Percentiles rank a stretch among this genome's conserved stretches.
Evolutionary conservation across 1,284 basidiomycete genomes (phyloP).

Genomic region (Apiotrichum veenhuisii): DNA sequence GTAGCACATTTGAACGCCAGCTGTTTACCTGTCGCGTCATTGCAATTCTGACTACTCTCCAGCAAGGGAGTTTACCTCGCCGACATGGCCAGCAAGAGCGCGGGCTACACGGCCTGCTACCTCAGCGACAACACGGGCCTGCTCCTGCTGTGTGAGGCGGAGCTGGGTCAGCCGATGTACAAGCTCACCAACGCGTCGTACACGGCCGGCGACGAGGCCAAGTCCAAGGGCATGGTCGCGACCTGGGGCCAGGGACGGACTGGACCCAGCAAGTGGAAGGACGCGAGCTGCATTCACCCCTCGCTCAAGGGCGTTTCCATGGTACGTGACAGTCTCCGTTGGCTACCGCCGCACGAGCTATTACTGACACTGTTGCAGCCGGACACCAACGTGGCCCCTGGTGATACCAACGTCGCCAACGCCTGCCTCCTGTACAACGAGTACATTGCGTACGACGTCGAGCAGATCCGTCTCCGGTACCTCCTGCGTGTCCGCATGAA

Average conservation of each 20-base stretch:
- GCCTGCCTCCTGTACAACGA: slow-evolving; percentile 23
- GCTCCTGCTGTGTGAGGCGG: slow-evolving; percentile 22
- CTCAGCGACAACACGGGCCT: slow-evolving; percentile 14
- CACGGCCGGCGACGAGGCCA: slow-evolving; percentile 14
- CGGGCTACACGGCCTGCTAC: slow-evolving; percentile 58
- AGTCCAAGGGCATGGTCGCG: slow-evolving; percentile 11
- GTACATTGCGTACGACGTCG: slow-evolving; percentile 20
- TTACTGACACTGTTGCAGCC: too few species aligned
- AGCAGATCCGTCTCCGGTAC: slow-evolving; percentile 19
- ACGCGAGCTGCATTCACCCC: slow-evolving; percentile 15
- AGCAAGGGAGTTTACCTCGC: slow-evolving; percentile 66
- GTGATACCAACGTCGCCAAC: slow-evolving; percentile 6
- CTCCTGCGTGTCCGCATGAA: slow-evolving; percentile 18
- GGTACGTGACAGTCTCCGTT: neutral
- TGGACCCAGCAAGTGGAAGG: slow-evolving; percentile 20
- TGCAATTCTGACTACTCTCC: too few species aligned
- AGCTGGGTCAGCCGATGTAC: slow-evolving; percentile 20
- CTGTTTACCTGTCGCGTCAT: too few species aligned
- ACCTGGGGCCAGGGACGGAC: slow-evolving; percentile 20
- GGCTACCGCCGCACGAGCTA: too few species aligned
- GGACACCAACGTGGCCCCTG: slow-evolving; percentile 4
- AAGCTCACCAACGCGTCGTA: slow-evolving; percentile 14
- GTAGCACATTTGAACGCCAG: too few species aligned
- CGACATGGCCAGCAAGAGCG: slow-evolving; percentile 66
- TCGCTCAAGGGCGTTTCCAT: slow-evolving; percentile 18